Evolutionary conservation across 2,329 filamentous ascomycete genomes (phyloP), one percentile per base, ranked within the genome.

Genomic region (Xylariaceae sp.): DNA sequence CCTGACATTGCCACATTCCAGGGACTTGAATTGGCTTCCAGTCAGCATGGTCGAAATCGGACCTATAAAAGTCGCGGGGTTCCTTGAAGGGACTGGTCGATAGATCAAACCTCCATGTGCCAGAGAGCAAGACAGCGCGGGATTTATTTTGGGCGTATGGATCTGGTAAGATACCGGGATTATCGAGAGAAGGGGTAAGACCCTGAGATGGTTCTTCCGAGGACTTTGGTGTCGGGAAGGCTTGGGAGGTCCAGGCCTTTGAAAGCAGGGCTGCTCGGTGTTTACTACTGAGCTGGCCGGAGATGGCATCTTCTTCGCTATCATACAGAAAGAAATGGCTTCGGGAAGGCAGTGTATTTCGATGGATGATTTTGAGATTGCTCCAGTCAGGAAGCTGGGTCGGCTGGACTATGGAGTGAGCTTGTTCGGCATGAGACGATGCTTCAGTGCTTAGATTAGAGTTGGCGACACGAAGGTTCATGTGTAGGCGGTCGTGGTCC

Each of bases 1-100:
- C 84, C 67, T 87, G 80, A 7, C 84, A 70, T 65, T 87, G 84
- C 85, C 84, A 87, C 72, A 83, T 80, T 7, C 81, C 79, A 0
- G 84, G 84, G 2, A 87, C 84, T n/a, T 75, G 67, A 55, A 86
- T 81, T 39, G 76, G 68, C 34, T 67, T 68, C 80, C 64, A 70
- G 62, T 63, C 60, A 0, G 65, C 62, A 7, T 71, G 64, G 51
- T 74, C 69, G 53, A 72, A 76, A 34, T 58, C 61, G 31, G 62
- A 56, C 31, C 68, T 54, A 56, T 72, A 70, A 54, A 78, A 77
- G 43, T 71, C 64, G 3, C 59, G 61, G 0, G 77, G 76, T 0
- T 76, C 77, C 39, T 73, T 67, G 51, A 76, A 70, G 5, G 78
- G 78, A 2, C 74, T 74, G 2, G 70, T 60, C 26, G 76, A 72